Evolutionary conservation across 2,329 filamentous ascomycete genomes (phyloP).

Genomic region (Blastomyces emzantsi): DNA sequence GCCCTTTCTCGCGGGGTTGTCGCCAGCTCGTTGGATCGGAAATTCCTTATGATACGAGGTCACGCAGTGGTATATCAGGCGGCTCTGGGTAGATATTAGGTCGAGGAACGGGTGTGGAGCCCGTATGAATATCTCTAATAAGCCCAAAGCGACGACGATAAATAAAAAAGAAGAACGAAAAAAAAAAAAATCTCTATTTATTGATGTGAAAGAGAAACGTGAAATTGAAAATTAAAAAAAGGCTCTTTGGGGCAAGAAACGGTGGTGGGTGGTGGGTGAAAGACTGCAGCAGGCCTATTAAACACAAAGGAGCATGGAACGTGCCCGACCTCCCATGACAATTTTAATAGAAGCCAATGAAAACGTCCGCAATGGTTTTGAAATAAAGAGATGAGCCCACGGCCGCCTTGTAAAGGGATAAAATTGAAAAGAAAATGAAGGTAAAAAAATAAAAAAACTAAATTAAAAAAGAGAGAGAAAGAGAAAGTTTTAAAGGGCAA

Average conservation of each 20-base stretch:
- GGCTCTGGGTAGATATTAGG: background rate
- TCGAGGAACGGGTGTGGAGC: no score
- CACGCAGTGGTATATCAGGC: background rate
- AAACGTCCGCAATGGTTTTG: background rate
- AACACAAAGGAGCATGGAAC: background rate
- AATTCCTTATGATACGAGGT: background rate
- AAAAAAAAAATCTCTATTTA: slow-evolving; percentile 2
- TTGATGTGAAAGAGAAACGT: background rate
- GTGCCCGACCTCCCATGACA: background rate
- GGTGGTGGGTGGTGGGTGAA: background rate
- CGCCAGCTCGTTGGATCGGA: background rate
- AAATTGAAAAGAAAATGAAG: background rate
- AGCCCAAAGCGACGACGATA: background rate
- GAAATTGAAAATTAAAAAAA: background rate
- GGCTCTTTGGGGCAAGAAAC: background rate
- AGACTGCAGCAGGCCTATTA: background rate
- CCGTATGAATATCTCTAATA: background rate
- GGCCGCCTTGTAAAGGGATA: background rate
- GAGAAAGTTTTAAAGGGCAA: background rate
- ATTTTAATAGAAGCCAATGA: background rate
- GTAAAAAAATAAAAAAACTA: no score
- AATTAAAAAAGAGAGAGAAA: background rate
- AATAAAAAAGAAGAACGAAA: background rate
- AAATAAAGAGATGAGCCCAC: background rate
- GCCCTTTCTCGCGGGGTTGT: background rate